phyloP scores from a whole-genome alignment of 164 flowering plant genomes.

The Houttuynia cordata region DNA sequence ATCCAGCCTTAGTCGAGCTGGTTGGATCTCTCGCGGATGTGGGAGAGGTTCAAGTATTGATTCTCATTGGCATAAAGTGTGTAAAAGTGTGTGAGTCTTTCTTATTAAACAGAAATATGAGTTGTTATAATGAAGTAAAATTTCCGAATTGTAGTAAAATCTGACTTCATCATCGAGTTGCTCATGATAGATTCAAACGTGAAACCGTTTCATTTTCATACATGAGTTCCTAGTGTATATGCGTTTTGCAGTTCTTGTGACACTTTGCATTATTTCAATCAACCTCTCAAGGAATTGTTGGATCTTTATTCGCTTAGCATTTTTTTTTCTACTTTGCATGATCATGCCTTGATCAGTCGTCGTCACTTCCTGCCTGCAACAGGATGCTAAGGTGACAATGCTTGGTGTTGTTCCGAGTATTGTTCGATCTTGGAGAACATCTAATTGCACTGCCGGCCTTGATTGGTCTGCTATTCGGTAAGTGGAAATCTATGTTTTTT shows the following conservation, averaged over 20 bases:
- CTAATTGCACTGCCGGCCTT: conserved; percentile 52
- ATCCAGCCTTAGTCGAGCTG: no score
- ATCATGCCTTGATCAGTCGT: neutral
- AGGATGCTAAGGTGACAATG: conserved; percentile 97
- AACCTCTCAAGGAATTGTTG: neutral
- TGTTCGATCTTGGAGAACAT: conserved; percentile 79
- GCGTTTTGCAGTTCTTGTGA: neutral
- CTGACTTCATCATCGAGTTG: neutral
- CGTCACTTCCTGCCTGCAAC: neutral
- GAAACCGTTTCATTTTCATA: neutral
- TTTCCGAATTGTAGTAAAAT: no score
- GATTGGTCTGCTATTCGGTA: conserved; percentile 91
- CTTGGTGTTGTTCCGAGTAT: conserved; percentile 94
- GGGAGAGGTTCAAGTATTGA: no score
- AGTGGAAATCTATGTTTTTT: conserved; percentile 5
- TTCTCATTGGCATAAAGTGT: no score
- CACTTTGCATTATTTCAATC: neutral
- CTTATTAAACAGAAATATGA: no score
- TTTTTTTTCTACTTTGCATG: neutral
- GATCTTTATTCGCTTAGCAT: neutral
- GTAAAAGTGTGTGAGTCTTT: no score
- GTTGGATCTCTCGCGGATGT: no score
- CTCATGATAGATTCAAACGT: neutral
- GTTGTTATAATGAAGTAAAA: no score
- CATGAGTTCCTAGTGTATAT: neutral